Base-by-base conservation (phyloP, 129 eudicot genomes). In the Kitagawia praeruptora region DNA sequence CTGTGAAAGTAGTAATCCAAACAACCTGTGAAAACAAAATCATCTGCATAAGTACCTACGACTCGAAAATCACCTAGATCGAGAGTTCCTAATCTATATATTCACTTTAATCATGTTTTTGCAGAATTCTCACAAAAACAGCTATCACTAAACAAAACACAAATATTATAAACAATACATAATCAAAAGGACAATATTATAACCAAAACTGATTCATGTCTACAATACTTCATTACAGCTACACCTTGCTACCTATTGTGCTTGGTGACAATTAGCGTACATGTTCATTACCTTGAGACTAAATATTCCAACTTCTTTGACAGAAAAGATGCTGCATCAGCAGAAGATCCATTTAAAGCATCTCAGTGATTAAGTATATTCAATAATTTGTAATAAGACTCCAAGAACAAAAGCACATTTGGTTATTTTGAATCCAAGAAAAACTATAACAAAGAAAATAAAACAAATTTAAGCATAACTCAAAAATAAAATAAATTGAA, bases 241-340 rank as follows among this genome's bases (percentile, higher is more conserved):
- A 78, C 13, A 38, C 5, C 9, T 28, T 25, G 70, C 63, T 63
- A 28, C 21, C 8, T 12, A 58, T 8, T 38, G 27, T 6, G 46
- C 75, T 41, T 2, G 4, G 3, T 1, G 37, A 10, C 34, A 73
- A 21, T 41, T 8, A 48, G 56, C 15, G 73, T 70, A 15, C 21
- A 14, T 1, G 44, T 66, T 51, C 18, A 80, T 72, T 82, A 92
- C 99, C 97, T 95, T 54, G 99, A 90, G 75, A 95, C 96, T 19
- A 95, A 96, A 89, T 90, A 92, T 2, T 95, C 93, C 85, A 95
- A 64, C 81, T 87, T 90, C 39, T 81, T 79, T 44, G 18, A 61
- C 73, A 95, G 90, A 81, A 90, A 90, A 47, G 89, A 81, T 38
- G 89, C 87, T 27, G 97, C 99, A 6, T 95, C 95, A 80, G 74